A percentile compares a stretch with the other conserved stretches of the same genome.
phyloP scores from a whole-genome alignment of 371 early-diverging fungal genomes.

The Lichtheimia corymbifera region DNA sequence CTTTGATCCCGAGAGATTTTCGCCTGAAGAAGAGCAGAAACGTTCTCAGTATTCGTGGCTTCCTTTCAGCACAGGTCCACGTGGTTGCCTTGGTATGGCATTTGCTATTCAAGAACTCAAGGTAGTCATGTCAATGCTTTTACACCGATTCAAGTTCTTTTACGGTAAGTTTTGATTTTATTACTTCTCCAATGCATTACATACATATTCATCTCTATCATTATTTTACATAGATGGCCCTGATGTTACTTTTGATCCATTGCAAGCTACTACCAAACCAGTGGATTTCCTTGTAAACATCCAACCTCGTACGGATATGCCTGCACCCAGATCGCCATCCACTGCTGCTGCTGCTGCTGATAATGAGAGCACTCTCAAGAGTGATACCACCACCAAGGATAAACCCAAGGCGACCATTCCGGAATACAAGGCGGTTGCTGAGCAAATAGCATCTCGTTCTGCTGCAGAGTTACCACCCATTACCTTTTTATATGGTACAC shows the following conservation, averaged over 20 bases:
- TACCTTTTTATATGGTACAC: conserved; percentile 55
- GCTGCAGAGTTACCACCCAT: conserved; percentile 29
- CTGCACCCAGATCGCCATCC: conserved; percentile 23
- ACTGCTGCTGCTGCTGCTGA: conserved; percentile 1
- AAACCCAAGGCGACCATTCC: neutral
- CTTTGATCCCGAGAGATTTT: conserved; percentile 60
- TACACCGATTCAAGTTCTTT: conserved; percentile 42
- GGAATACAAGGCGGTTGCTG: neutral
- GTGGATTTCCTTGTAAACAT: conserved; percentile 34
- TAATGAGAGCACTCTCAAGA: too few relatives aligned
- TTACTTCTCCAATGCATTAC: neutral
- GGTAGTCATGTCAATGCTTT: conserved; percentile 51
- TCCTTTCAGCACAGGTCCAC: conserved; percentile 54
- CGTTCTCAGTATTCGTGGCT: conserved; percentile 56
- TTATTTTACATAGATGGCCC: conserved; percentile 31
- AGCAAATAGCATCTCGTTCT: neutral
- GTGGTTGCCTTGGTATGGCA: conserved; percentile 51
- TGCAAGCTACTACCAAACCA: conserved; percentile 44
- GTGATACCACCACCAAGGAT: neutral
- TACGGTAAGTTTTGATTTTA: conserved; percentile 21
- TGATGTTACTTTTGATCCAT: conserved; percentile 29
- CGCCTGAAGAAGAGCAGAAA: conserved; percentile 55
- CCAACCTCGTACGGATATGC: conserved; percentile 41
- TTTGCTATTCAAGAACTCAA: conserved; percentile 64
- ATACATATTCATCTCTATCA: neutral